Percentiles rank a stretch among this genome's conserved stretches.
Conservation (phyloP, 352 stramenopile species). For the Globisporangium iwayamae region DNA sequence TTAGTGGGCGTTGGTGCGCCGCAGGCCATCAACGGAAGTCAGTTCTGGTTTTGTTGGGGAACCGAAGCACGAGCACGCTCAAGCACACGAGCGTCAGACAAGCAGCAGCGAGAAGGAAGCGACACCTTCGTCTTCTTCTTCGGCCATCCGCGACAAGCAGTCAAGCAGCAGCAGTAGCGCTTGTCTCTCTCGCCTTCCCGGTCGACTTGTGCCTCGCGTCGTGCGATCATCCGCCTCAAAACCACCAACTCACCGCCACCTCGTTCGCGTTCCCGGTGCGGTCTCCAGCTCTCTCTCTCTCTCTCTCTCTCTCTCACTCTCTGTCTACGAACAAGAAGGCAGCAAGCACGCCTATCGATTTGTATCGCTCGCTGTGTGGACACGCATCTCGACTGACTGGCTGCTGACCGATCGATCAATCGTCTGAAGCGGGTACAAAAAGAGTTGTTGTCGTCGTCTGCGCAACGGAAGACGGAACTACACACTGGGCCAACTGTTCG, state of each 20-base stretch:
- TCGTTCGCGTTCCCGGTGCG: neutral
- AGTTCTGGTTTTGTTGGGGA: constrained; percentile 63
- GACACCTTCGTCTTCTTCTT: constrained; percentile 6
- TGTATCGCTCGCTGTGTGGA: neutral
- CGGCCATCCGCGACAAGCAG: constrained; percentile 8
- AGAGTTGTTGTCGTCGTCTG: constrained; percentile 6
- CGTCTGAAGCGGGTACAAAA: neutral
- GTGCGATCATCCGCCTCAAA: constrained; percentile 4
- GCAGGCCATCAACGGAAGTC: constrained; percentile 27
- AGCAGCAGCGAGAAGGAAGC: constrained; percentile 5
- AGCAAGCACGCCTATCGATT: neutral
- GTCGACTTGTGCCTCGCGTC: neutral
- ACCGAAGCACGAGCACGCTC: constrained; percentile 8
- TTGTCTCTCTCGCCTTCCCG: neutral
- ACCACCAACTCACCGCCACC: constrained; percentile 13
- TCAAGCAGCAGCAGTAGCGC: neutral
- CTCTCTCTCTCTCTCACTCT: neutral
- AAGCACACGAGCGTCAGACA: neutral
- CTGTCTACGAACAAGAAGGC: neutral
- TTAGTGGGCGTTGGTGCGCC: neutral
- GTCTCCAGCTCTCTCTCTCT: neutral
- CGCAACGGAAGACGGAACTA: neutral
- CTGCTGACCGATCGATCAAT: neutral
- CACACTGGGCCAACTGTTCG: constrained; percentile 1
- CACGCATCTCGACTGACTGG: neutral